Evolutionary conservation across 257 asterid genomes (phyloP).

Genomic region (Henckelia pumila): DNA sequence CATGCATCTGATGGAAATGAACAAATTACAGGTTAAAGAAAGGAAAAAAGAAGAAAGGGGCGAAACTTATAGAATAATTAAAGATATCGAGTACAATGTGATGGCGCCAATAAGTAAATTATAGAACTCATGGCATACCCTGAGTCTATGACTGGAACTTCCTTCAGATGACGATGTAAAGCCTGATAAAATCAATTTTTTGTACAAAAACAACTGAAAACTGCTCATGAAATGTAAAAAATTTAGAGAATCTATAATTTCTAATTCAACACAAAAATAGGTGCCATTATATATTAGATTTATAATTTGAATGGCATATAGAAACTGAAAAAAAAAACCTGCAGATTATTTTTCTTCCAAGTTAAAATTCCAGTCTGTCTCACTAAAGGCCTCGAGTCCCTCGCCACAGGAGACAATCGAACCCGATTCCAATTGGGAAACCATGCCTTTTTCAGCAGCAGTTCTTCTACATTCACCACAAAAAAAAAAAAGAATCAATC

Average conservation of each 20-base stretch:
- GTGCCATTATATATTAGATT: not conserved
- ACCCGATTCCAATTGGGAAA: slow-evolving; percentile 33
- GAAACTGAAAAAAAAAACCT: slow-evolving; percentile 41
- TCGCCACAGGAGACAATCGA: slow-evolving; percentile 31
- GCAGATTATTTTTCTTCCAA: slow-evolving; percentile 36
- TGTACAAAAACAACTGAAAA: slow-evolving; percentile 13
- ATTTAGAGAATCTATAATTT: not conserved
- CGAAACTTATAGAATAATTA: too few relatives aligned
- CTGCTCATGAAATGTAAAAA: not conserved
- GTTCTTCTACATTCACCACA: slow-evolving; percentile 41
- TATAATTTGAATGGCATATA: not conserved
- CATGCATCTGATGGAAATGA: slow-evolving; percentile 60
- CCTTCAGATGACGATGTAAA: slow-evolving; percentile 42
- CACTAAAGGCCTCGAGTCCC: slow-evolving; percentile 32
- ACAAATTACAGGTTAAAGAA: slow-evolving; percentile 6
- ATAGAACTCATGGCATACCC: slow-evolving; percentile 36
- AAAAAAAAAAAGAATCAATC: not conserved
- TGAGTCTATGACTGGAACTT: slow-evolving; percentile 42
- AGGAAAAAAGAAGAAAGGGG: not conserved
- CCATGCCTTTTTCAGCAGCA: slow-evolving; percentile 34
- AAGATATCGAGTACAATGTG: too few relatives aligned
- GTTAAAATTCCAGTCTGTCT: slow-evolving; percentile 26
- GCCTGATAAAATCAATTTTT: slow-evolving; percentile 31
- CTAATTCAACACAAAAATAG: slow-evolving; percentile 1
- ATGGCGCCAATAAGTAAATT: not conserved